Base-by-base conservation (phyloP, 345 rosid genomes). In the Fremontodendron californicum region DNA sequence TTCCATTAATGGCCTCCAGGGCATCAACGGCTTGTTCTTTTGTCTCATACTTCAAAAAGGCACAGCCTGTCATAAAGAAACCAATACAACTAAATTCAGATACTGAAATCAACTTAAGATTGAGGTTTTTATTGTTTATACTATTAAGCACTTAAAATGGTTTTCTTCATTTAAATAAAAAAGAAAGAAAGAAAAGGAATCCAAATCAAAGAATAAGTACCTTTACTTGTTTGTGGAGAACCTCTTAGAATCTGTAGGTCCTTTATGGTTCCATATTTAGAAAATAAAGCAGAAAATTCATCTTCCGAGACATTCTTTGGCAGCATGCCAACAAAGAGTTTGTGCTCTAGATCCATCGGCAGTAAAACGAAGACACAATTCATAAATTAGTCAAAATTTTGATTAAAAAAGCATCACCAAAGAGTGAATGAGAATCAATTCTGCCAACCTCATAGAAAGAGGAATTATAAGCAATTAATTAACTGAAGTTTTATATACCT, bases 261-360 rank as follows among this genome's bases (percentile, higher is more conserved):
- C 79, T 82, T 93, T 80, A 96, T 88, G 55, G 88, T 85, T 33
- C 99, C 98, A 74, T 86, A 87, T 11, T 81, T 77, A 73, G 97
- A 92, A 85, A 96, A 96, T 33, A 94, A 81, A 33, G 85, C 84
- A 72, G 92, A 79, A 76, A 94, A 81, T 74, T 94, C 98, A 81
- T 86, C 88, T 84, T 96, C 98, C 49, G 97, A 74, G 45, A 94
- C 96, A 83, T 91, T 94, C 89, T 96, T 94, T 37, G 99, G 98
- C 82, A 96, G 91, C 98, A 94, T 96, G 77, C 99, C 98, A 19
- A 96, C 91, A 79, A 96, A 96, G 69, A 96, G 98, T 81, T 96
- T 96, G 83, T 96, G 98, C 61, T 96, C 99, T 96, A 86, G 65
- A 87, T 85, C 71, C 75, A 77, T 84, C 13, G 46, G 39, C 31